phyloP scores from a whole-genome alignment of 176 grass and related monocot species.

The Paspalum notatum region DNA sequence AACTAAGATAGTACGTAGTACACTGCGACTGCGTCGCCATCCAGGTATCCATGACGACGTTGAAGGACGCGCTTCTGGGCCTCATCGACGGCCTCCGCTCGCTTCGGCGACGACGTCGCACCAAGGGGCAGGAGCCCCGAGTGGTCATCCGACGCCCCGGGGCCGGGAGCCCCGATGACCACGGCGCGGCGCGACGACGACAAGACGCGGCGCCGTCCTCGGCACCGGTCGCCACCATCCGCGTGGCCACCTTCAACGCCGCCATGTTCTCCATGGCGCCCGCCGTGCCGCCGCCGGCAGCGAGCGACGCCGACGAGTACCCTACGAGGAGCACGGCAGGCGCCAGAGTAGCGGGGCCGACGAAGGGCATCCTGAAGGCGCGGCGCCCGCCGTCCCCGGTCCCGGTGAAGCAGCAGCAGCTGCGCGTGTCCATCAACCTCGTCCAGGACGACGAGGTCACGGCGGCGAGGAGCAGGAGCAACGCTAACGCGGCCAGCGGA shows the following conservation, averaged over 20 bases:
- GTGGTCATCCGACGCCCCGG: conserved; percentile 18
- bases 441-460: conserved; percentile 60
- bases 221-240: conserved; percentile 30
- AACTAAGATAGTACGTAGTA: too few species aligned
- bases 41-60: conserved; percentile 4
- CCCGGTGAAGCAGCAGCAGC: conserved; percentile 26
- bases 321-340: background rate
- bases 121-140: conserved; percentile 12
- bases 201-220: background rate
- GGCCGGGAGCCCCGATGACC: background rate
- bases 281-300: conserved; percentile 9
- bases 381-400: conserved; percentile 30
- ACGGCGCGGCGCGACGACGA: background rate
- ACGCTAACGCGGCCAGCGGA: background rate
- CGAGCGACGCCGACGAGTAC: background rate
- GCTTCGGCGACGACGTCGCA: conserved; percentile 19
- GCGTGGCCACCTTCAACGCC: conserved; percentile 73
- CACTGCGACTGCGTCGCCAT: too few species aligned
- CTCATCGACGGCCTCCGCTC: conserved; percentile 28
- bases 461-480: background rate
- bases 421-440: conserved; percentile 72
- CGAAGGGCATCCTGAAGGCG: conserved; percentile 60
- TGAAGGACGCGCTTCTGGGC: conserved; percentile 17
- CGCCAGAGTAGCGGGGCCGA: conserved; percentile 3
- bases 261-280: conserved; percentile 80